These are phyloP conservation scores for Xerocomellus intermedius DNA, from an alignment of 768 basidiomycete species.

Conservation along the genomic window DNA sequence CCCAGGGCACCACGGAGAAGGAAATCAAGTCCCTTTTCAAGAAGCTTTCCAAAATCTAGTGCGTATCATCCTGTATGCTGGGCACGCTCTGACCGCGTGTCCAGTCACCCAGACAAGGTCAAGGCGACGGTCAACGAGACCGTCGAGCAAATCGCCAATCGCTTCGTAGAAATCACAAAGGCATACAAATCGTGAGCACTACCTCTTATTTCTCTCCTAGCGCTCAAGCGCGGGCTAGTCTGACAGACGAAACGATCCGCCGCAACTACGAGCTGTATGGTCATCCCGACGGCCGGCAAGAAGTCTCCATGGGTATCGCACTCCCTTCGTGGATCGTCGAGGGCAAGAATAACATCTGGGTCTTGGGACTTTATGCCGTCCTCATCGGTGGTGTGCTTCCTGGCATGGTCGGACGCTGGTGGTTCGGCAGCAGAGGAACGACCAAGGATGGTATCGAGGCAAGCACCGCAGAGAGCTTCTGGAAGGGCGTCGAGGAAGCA, in stretches of 20 bases:
- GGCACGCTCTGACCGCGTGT: neutral
- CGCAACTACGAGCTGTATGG: slow-evolving; percentile 88
- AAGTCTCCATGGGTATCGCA: slow-evolving; percentile 91
- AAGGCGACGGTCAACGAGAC: slow-evolving; percentile 80
- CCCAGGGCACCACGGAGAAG: slow-evolving; percentile 70
- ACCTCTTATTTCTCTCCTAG: neutral
- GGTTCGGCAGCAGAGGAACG: slow-evolving; percentile 87
- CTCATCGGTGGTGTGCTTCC: slow-evolving; percentile 89
- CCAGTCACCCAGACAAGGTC: slow-evolving; percentile 96
- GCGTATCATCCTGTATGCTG: neutral
- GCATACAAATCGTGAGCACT: slow-evolving; percentile 87
- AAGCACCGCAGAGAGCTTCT: slow-evolving; percentile 80
- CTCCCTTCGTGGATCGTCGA: slow-evolving; percentile 93
- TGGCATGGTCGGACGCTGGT: slow-evolving; percentile 89
- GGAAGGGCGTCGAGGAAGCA: slow-evolving; percentile 82
- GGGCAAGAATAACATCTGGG: slow-evolving; percentile 87
- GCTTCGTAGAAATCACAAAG: slow-evolving; percentile 92
- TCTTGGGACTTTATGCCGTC: slow-evolving; percentile 82
- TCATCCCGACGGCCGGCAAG: slow-evolving; percentile 96
- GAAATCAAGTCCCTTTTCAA: slow-evolving; percentile 97
- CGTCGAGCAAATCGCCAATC: slow-evolving; percentile 77
- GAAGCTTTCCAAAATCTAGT: slow-evolving; percentile 87
- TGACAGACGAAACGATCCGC: slow-evolving; percentile 91
- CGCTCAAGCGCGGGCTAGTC: slow-evolving; percentile 36
- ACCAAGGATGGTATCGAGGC: slow-evolving; percentile 92